Percentiles rank a stretch among this genome's conserved stretches.
Conservation (phyloP, 345 rosid genomes). For the Gossypium anomalum region DNA sequence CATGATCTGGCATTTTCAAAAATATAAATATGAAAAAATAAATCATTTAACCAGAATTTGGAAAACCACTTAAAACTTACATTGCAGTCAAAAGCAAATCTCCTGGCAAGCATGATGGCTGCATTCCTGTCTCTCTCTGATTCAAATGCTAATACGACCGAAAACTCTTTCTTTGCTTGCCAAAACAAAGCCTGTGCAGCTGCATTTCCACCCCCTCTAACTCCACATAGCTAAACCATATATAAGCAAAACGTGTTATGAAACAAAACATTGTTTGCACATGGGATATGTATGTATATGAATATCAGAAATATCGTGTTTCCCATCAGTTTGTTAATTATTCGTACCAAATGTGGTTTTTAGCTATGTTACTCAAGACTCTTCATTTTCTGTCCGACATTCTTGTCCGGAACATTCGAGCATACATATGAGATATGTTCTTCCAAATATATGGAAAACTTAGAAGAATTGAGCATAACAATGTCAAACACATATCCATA, state of each 20-base stretch:
- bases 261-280: background rate
- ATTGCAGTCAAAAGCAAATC: slow-evolving; percentile 96
- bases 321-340: background rate
- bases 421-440: background rate
- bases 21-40: background rate
- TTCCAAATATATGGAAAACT: too few species aligned
- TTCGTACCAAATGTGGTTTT: background rate
- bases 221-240: slow-evolving; percentile 75
- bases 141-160: slow-evolving; percentile 84
- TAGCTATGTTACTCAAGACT: background rate
- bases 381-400: background rate
- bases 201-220: slow-evolving; percentile 97
- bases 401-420: background rate
- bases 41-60: background rate
- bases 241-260: slow-evolving; percentile 12
- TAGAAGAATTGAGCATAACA: too few species aligned
- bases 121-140: slow-evolving; percentile 87
- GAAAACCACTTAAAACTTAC: slow-evolving; percentile 58
- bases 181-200: slow-evolving; percentile 93
- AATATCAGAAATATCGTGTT: background rate
- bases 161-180: slow-evolving; percentile 71
- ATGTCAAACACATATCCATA: too few species aligned
- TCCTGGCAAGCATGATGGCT: slow-evolving; percentile 85
- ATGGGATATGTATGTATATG: background rate
- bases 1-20: slow-evolving; percentile 38